Base-by-base conservation (phyloP, 768 basidiomycete genomes). In the Pleurotus tuber-regium region DNA sequence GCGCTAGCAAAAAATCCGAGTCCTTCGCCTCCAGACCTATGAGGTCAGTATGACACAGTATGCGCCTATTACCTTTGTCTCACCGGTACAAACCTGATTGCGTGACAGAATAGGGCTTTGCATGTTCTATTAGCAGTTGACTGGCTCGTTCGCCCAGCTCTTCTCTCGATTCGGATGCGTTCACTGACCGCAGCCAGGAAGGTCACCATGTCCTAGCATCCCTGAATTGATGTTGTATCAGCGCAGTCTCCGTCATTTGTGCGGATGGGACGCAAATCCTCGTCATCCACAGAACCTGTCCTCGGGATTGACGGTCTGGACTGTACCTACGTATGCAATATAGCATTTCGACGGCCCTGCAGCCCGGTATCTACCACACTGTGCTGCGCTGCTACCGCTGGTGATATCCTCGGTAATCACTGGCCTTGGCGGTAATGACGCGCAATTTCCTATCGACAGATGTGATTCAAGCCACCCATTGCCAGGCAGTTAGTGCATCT, bases 181-280 rank as follows among this genome's bases (percentile, higher is more conserved):
- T 48, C 19, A 35, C 46, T 48, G 46, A 35, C 46, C 46, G 46
- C 31, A 48, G 46, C 31, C 23, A 14, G 24, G 25, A 25, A 21
- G 30, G 24, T 19, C 31, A 7, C 46, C 31, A 33, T 38, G 31
- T 21, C 21, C 6, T 11, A 35, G 10, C 46, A 48, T 35, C 46
- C 46, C 46, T 48, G 46, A 29, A 19, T 12, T 48, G 46, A 48
- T 48, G n/a, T 48, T 31, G n/a, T 31, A 48, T 48, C 46, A 31
- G 46, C 46, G 46, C 46, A 48, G 46, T 35, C n/a, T 46, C 28
- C 46, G 28, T 35, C 46, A 48, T 35, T 48, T 48, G 31, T 48
- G 46, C 46, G 46, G 46, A 21, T 21, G 31, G 29, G 31, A 21
- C 31, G 12, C 23, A 24, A 18, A 44, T 29, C 43, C n/a, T 18